phyloP scores from a whole-genome alignment of 106 monocot species.

The Posidonia australis region DNA sequence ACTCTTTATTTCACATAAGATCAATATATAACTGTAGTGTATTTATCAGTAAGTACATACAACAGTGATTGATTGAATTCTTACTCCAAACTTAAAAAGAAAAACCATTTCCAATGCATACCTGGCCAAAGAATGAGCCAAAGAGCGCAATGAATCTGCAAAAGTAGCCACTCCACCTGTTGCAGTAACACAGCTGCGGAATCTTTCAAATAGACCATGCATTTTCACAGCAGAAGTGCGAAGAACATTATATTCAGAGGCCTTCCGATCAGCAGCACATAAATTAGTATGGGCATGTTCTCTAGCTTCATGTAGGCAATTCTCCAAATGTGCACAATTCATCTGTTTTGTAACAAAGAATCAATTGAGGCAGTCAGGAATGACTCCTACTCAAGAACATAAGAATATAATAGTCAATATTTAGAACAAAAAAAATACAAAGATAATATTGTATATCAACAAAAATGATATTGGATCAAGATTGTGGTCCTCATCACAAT shows the following conservation, averaged over 20 bases:
- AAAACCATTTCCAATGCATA: constrained; percentile 12
- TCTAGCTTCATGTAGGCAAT: constrained; percentile 92
- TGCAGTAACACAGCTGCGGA: constrained; percentile 62
- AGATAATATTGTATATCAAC: too few species aligned
- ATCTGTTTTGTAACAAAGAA: constrained; percentile 35
- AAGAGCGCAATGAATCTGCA: constrained; percentile 67
- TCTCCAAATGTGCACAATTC: constrained; percentile 93
- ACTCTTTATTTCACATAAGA: too few species aligned
- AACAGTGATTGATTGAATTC: too few species aligned
- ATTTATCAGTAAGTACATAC: too few species aligned
- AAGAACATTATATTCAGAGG: constrained; percentile 65
- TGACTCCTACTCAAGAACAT: neutral
- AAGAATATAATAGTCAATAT: too few species aligned
- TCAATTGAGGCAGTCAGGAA: neutral
- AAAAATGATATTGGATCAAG: too few species aligned
- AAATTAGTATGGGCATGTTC: constrained; percentile 86
- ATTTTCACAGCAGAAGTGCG: constrained; percentile 67
- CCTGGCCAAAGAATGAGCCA: constrained; percentile 80
- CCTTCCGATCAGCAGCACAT: constrained; percentile 89
- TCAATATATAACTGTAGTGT: too few species aligned
- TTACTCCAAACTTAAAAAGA: too few species aligned
- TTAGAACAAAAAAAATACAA: too few species aligned
- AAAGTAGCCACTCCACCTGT: constrained; percentile 43
- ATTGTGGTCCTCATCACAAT: too few species aligned
- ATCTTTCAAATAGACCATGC: constrained; percentile 74